Conservation (phyloP, 202 grass and related monocot genomes). For the Setaria italica region DNA sequence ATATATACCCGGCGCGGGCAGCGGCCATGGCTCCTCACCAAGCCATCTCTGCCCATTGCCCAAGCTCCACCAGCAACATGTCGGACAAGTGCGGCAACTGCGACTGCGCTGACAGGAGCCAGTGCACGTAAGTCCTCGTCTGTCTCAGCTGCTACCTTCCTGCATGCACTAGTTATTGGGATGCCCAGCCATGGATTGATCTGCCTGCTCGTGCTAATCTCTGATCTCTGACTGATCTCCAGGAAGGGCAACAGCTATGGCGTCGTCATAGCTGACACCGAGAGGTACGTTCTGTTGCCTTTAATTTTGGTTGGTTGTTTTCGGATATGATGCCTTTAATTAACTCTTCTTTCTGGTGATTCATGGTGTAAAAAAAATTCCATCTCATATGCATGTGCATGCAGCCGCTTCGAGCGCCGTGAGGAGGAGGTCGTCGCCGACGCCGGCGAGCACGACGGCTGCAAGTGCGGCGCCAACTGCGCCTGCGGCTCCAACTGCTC, state of each 20-base stretch:
- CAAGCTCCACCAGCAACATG: slow-evolving; percentile 33
- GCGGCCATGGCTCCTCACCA: slow-evolving; percentile 47
- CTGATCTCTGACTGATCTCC: neutral
- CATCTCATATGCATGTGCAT: no score
- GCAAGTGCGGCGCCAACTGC: slow-evolving; percentile 79
- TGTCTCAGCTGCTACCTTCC: no score
- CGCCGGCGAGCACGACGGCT: slow-evolving; percentile 60
- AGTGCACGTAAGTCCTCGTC: slow-evolving; percentile 47
- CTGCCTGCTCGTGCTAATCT: neutral
- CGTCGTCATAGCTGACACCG: slow-evolving; percentile 42
- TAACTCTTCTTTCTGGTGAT: no score
- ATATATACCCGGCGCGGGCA: slow-evolving; percentile 12
- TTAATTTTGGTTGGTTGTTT: no score
- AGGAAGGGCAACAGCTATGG: slow-evolving; percentile 51
- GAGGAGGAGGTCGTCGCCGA: slow-evolving; percentile 9
- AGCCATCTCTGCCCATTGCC: no score
- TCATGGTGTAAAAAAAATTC: no score
- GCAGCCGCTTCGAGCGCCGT: slow-evolving; percentile 46
- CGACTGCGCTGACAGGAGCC: slow-evolving; percentile 67
- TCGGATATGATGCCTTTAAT: no score
- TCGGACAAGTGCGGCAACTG: slow-evolving; percentile 68
- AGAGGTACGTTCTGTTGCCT: slow-evolving; percentile 45
- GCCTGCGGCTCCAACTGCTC: slow-evolving; percentile 56
- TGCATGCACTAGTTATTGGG: no score
- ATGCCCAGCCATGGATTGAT: no score